Evolutionary conservation across 306 rosid species (phyloP).

Genomic region (Cicer yamashitae): DNA sequence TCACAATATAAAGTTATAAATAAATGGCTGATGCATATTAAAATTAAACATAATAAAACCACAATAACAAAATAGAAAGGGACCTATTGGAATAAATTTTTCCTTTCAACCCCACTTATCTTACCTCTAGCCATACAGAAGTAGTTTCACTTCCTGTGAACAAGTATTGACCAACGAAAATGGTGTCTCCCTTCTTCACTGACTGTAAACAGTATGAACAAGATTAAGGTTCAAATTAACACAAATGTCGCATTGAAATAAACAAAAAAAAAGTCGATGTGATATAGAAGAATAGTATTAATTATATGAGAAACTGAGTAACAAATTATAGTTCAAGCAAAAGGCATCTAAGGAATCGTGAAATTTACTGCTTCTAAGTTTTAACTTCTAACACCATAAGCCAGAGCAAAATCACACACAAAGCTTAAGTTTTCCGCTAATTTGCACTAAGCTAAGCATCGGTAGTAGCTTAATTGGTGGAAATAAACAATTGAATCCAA

Average conservation of each 20-base stretch:
- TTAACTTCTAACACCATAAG: neutral
- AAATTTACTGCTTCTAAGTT: slow-evolving; percentile 7
- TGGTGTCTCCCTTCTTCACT: slow-evolving; percentile 88
- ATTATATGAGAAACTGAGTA: neutral
- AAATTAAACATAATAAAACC: slow-evolving; percentile 5
- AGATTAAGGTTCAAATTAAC: slow-evolving; percentile 39
- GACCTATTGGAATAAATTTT: slow-evolving; percentile 2
- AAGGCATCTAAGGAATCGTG: neutral
- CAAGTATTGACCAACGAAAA: slow-evolving; percentile 93
- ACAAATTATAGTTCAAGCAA: neutral
- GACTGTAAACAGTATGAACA: slow-evolving; percentile 59
- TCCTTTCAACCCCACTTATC: slow-evolving; percentile 2
- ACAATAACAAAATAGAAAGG: neutral
- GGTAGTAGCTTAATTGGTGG: neutral
- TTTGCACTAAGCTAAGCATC: slow-evolving; percentile 18
- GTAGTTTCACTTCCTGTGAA: slow-evolving; percentile 99
- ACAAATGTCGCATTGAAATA: neutral
- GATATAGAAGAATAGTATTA: slow-evolving; percentile 10
- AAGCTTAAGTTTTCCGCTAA: slow-evolving; percentile 3
- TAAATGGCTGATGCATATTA: slow-evolving; percentile 18
- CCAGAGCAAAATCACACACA: neutral
- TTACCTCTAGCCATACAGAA: slow-evolving; percentile 98
- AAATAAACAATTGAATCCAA: too few relatives aligned
- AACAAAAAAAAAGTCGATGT: neutral
- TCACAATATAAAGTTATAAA: slow-evolving; percentile 17